These are phyloP conservation scores for Penicillium cinerascens DNA, from an alignment of 495 filamentous ascomycete species.

Conservation along the genomic window DNA sequence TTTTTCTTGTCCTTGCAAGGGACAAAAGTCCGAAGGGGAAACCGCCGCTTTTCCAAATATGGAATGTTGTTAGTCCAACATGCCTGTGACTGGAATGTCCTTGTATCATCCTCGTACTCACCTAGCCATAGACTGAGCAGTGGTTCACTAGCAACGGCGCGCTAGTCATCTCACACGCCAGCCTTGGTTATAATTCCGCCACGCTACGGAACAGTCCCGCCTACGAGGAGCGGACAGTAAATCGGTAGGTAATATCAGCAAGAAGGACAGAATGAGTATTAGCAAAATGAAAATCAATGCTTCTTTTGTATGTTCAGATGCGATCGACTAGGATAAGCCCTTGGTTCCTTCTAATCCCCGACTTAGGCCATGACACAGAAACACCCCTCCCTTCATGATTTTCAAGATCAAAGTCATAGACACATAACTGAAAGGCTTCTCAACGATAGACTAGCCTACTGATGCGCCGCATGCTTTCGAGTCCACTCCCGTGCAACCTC, in stretches of 20 bases:
- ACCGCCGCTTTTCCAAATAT: background rate
- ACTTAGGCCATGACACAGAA: background rate
- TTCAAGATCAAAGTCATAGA: conserved; percentile 1
- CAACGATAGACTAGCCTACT: conserved; percentile 1
- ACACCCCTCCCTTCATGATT: background rate
- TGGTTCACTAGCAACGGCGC: background rate
- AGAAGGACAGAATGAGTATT: background rate
- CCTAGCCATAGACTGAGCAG: background rate
- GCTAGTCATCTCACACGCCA: background rate
- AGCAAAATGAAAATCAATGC: background rate
- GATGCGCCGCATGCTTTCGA: conserved; percentile 64
- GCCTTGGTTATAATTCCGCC: background rate
- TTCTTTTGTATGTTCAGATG: conserved; percentile 3
- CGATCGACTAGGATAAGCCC: background rate
- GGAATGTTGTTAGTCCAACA: background rate
- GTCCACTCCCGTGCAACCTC: conserved; percentile 83
- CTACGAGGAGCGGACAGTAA: background rate
- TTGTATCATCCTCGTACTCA: background rate
- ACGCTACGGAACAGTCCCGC: background rate
- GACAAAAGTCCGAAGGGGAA: background rate
- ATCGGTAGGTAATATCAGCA: background rate
- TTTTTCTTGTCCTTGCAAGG: background rate
- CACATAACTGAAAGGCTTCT: background rate
- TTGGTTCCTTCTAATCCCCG: background rate
- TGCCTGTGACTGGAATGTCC: background rate